Evolutionary conservation across 257 asterid species (phyloP).

Genomic region (Forsythia suspensa): DNA sequence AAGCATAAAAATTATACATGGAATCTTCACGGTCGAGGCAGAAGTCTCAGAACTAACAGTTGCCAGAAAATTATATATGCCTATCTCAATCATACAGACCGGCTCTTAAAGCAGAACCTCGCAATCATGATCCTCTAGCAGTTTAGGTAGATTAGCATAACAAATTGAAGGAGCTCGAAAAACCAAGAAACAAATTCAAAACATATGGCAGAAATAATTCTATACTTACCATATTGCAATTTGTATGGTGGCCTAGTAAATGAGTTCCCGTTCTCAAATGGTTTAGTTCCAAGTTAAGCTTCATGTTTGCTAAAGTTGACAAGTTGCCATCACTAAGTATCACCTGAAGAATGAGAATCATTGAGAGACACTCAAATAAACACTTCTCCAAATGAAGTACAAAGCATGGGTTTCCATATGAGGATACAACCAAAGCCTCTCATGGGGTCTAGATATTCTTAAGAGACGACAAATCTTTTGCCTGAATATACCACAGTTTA

Average conservation of each 20-base stretch:
- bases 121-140: neutral
- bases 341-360: constrained; percentile 54
- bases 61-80: no score
- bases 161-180: neutral
- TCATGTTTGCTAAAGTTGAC: constrained; percentile 78
- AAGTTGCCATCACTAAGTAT: constrained; percentile 83
- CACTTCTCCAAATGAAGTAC: neutral
- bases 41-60: no score
- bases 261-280: constrained; percentile 32
- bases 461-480: neutral
- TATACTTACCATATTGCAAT: constrained; percentile 40
- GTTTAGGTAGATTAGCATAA: neutral
- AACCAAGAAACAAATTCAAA: constrained; percentile 4
- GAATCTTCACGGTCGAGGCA: no score
- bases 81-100: no score
- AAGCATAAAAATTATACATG: no score
- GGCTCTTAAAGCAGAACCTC: neutral
- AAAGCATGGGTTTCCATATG: neutral
- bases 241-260: constrained; percentile 20
- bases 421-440: neutral
- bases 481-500: neutral
- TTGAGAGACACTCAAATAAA: constrained; percentile 12
- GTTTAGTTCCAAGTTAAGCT: constrained; percentile 74
- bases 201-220: neutral
- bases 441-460: neutral